Evolutionary conservation across 164 flowering plant genomes (phyloP), one percentile per base, ranked within the genome.

Genomic region (Berberis vulgaris): DNA sequence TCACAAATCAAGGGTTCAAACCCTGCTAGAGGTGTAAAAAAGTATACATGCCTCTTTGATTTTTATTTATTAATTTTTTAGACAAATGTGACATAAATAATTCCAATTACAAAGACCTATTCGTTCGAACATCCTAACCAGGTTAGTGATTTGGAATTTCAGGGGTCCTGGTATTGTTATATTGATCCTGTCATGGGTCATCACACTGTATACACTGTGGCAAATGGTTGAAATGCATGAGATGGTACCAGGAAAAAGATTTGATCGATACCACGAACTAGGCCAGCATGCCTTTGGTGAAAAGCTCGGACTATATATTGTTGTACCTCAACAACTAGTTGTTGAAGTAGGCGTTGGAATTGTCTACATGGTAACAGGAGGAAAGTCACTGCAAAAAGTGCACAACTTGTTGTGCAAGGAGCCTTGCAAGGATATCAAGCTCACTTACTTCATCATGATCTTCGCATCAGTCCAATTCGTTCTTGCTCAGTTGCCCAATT

Each of bases 351-450:
- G 54, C n/a, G 11, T 10, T 3, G 54, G n/a, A 3, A 52, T 52
- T 7, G 54, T 52, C 54, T 52, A 52, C n/a, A 52, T 52, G 54
- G 54, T 52, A 26, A 52, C 54, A 52, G 54, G 54, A 6, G 54
- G 54, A 26, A 52, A 52, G n/a, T 52, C 54, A 52, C n/a, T 52
- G 11, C 54, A 52, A 10, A 52, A 52, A 26, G 54, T 52, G 10
- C 54, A 52, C n/a, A 7, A 52, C 3, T 52, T 52, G 26, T 26
- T 26, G 26, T 26, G 26, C 26, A 26, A 26, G 26, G 26, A 26
- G 26, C 26, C 26, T 26, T 26, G 26, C 26, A 26, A 26, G 26
- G 26, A 26, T 26, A 26, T 26, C 26, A 26, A 26, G 26, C 26
- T 26, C 26, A 26, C 4, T 11, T 52, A 52, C 4, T 52, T 52